Conservation (phyloP, 257 asterid species). For the Schizonepeta tenuifolia region DNA sequence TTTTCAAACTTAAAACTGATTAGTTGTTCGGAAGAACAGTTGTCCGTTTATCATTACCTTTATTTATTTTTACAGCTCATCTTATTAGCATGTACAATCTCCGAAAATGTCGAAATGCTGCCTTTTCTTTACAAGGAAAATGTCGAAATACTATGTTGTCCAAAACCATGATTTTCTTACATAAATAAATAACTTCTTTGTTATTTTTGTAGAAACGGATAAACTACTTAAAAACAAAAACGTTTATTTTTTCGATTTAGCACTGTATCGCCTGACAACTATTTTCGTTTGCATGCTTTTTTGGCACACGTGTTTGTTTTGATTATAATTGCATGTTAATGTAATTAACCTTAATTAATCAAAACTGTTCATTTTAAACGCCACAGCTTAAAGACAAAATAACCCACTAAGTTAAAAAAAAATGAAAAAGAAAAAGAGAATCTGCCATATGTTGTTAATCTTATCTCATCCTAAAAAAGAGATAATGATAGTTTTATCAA, state of each 20-base stretch:
- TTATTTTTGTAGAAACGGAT: background rate
- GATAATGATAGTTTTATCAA: slow-evolving; percentile 18
- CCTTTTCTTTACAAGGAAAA: too few species aligned
- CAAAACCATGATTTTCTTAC: background rate
- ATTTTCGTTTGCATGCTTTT: background rate
- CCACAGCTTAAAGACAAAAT: slow-evolving; percentile 27
- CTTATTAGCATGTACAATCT: background rate
- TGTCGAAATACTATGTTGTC: background rate
- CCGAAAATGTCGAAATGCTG: background rate
- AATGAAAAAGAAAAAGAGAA: background rate
- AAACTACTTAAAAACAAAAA: background rate
- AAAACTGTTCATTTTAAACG: slow-evolving; percentile 17
- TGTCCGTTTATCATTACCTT: too few species aligned
- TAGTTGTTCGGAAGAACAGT: too few species aligned
- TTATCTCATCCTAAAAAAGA: slow-evolving; percentile 23
- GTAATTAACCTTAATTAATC: background rate
- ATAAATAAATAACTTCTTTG: background rate
- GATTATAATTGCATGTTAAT: background rate
- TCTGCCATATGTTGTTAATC: slow-evolving; percentile 2
- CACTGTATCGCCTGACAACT: slow-evolving; percentile 24
- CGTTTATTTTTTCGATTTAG: background rate
- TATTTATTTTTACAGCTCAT: background rate
- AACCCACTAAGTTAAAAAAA: slow-evolving; percentile 22
- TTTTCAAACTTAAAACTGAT: too few species aligned
- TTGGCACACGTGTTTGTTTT: slow-evolving; percentile 14